phyloP scores from a whole-genome alignment of 208 protist genomes.

The Naegleria gruberi region DNA sequence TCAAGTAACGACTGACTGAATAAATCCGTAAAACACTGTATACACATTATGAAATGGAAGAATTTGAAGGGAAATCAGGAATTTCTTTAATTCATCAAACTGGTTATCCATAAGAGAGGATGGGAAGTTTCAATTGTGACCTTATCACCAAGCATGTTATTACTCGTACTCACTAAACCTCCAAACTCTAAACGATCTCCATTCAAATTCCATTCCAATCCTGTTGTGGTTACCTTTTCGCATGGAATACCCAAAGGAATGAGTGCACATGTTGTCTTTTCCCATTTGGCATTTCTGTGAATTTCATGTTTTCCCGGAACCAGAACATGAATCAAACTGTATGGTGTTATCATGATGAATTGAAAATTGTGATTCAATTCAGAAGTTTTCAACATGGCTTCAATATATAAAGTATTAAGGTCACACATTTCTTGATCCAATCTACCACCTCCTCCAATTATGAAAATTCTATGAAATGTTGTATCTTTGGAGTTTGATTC shows the following conservation, averaged over 20 bases:
- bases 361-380: neutral
- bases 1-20: too few relatives aligned
- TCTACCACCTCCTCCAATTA: slow-evolving; percentile 7
- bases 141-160: neutral
- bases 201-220: slow-evolving; percentile 8
- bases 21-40: too few relatives aligned
- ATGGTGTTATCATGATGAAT: neutral
- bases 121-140: neutral
- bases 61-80: too few relatives aligned
- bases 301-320: neutral
- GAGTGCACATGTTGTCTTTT: neutral
- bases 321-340: neutral
- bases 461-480: neutral
- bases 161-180: neutral
- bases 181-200: neutral
- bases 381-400: neutral
- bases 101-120: neutral
- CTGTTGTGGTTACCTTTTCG: neutral
- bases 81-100: neutral
- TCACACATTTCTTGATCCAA: slow-evolving; percentile 23
- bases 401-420: slow-evolving; percentile 1
- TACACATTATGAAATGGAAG: too few relatives aligned
- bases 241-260: neutral
- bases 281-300: neutral
- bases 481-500: neutral